Conservation (phyloP, 371 early-diverging fungal genomes). For the Mortierella sp. region DNA sequence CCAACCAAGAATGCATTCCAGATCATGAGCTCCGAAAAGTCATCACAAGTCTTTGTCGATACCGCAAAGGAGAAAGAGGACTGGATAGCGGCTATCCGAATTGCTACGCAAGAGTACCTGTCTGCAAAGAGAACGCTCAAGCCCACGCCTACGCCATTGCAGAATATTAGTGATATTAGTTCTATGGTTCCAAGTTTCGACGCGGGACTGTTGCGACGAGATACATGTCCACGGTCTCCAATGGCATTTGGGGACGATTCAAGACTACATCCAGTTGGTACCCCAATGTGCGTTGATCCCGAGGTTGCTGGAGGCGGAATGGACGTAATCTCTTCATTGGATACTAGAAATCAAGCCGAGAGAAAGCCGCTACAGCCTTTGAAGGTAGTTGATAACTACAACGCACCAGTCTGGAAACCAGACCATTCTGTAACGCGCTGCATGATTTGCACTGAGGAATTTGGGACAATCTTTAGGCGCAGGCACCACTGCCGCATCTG, state of each 20-base stretch:
- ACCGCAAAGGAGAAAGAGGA: conserved; percentile 62
- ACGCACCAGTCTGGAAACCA: conserved; percentile 80
- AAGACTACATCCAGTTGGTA: conserved; percentile 1
- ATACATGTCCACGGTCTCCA: conserved; percentile 42
- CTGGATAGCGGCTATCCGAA: conserved; percentile 73
- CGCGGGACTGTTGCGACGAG: conserved; percentile 29
- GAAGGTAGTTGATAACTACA: conserved; percentile 66
- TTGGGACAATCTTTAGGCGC: conserved; percentile 64
- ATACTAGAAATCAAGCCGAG: conserved; percentile 1
- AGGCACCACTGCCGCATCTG: conserved; percentile 82
- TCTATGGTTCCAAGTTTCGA: conserved; percentile 30
- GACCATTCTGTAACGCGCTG: conserved; percentile 66
- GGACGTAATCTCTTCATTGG: conserved; percentile 3
- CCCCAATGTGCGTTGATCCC: conserved; percentile 9
- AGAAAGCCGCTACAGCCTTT: conserved; percentile 27
- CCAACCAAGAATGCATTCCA: conserved; percentile 64
- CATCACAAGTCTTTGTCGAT: conserved; percentile 72
- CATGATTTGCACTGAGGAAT: conserved; percentile 69
- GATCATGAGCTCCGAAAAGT: conserved; percentile 78
- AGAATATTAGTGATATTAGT: conserved; percentile 44
- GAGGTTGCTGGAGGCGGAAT: neutral
- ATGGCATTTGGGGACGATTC: conserved; percentile 18
- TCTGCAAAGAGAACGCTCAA: conserved; percentile 67
- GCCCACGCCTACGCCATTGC: conserved; percentile 61
- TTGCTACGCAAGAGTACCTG: conserved; percentile 64